Evolutionary conservation across 179 eudicot species (phyloP).

Genomic region (Camellia oleifera): DNA sequence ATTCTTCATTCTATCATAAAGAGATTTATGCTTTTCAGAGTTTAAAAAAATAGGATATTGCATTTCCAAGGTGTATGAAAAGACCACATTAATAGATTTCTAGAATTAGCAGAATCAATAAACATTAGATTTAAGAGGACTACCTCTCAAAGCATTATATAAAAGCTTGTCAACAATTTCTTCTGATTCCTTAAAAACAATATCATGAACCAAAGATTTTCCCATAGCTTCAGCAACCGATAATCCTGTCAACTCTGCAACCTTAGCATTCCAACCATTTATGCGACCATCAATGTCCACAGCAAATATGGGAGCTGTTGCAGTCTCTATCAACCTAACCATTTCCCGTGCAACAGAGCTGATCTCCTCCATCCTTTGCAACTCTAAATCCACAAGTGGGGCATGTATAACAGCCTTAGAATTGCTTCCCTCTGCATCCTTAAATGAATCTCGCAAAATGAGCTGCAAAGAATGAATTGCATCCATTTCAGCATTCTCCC

Average conservation of each 20-base stretch:
- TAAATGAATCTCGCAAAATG: slow-evolving; percentile 75
- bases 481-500: slow-evolving; percentile 97
- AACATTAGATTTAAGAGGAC: not conserved
- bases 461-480: slow-evolving; percentile 97
- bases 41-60: not conserved
- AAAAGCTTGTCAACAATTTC: slow-evolving; percentile 67
- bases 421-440: slow-evolving; percentile 44
- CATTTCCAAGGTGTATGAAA: not conserved
- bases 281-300: slow-evolving; percentile 66
- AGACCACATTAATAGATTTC: not conserved
- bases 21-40: not conserved
- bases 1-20: not conserved
- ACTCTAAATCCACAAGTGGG: slow-evolving; percentile 42
- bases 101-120: not conserved
- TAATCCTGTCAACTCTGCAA: slow-evolving; percentile 85
- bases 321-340: slow-evolving; percentile 96
- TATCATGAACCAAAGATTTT: slow-evolving; percentile 75
- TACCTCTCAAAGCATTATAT: slow-evolving; percentile 74
- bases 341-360: slow-evolving; percentile 89
- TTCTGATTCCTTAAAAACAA: slow-evolving; percentile 66
- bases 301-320: slow-evolving; percentile 94
- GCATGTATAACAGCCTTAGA: slow-evolving; percentile 58
- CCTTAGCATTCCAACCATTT: slow-evolving; percentile 95
- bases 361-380: slow-evolving; percentile 69
- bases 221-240: slow-evolving; percentile 87